These are phyloP conservation scores for Simmondsia chinensis DNA, from an alignment of 148 eudicot species.

Conservation along the genomic window DNA sequence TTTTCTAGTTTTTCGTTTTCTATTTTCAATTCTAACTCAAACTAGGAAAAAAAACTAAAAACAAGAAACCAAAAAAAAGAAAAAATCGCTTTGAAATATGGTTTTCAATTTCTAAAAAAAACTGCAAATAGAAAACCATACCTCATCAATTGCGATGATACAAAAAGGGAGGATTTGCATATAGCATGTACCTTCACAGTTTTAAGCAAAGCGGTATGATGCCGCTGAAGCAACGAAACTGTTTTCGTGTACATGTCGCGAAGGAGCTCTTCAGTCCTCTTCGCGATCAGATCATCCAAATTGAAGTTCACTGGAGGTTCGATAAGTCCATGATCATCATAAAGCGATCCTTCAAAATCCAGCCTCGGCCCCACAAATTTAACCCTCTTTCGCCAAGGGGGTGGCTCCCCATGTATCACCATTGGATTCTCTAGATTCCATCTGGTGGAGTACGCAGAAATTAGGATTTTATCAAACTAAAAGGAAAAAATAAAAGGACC, in stretches of 20 bases:
- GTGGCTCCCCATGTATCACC: constrained; percentile 81
- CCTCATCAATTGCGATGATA: too few relatives aligned
- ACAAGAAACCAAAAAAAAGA: background rate
- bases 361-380: constrained; percentile 80
- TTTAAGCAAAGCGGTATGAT: constrained; percentile 79
- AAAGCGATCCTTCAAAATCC: constrained; percentile 84
- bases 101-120: too few relatives aligned
- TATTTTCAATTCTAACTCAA: background rate
- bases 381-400: constrained; percentile 60
- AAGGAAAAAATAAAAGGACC: too few relatives aligned
- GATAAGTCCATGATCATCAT: constrained; percentile 49
- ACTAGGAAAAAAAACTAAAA: background rate
- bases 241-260: constrained; percentile 59
- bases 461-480: background rate
- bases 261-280: constrained; percentile 65
- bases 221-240: constrained; percentile 45
- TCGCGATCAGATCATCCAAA: constrained; percentile 64
- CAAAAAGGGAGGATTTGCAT: background rate
- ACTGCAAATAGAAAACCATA: too few relatives aligned
- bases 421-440: constrained; percentile 88
- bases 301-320: constrained; percentile 63
- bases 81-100: too few relatives aligned
- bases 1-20: too few relatives aligned
- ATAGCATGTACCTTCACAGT: constrained; percentile 54
- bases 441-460: constrained; percentile 20